A percentile compares a stretch with the other conserved stretches of the same genome.
These are phyloP conservation scores for Pulveroboletus sp. DNA, from an alignment of 768 basidiomycete genomes.

Conservation along the genomic window DNA sequence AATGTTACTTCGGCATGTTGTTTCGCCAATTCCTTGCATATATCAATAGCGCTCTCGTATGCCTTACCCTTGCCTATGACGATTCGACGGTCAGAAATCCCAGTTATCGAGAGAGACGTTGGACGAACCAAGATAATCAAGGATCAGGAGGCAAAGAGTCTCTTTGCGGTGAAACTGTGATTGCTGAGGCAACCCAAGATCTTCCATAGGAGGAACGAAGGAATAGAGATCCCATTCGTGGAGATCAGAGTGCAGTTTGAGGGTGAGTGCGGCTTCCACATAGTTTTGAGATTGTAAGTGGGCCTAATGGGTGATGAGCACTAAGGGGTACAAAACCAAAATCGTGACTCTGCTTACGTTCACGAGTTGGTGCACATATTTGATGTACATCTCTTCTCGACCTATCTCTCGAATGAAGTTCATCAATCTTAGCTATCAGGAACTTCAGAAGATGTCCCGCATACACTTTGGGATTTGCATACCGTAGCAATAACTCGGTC, in stretches of 20 bases:
- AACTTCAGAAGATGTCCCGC: constrained; percentile 6
- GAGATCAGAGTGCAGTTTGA: constrained; percentile 90
- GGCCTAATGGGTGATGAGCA: constrained; percentile 47
- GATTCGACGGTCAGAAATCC: background rate
- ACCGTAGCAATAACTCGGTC: constrained; percentile 92
- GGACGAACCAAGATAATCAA: constrained; percentile 82
- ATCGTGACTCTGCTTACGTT: constrained; percentile 48
- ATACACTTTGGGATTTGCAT: constrained; percentile 12
- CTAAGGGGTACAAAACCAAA: background rate
- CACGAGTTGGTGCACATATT: constrained; percentile 93
- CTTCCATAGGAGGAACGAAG: constrained; percentile 84
- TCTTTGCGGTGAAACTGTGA: constrained; percentile 94
- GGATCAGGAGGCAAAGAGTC: constrained; percentile 81
- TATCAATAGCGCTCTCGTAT: constrained; percentile 92
- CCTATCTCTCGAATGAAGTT: constrained; percentile 92
- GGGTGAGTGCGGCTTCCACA: constrained; percentile 87
- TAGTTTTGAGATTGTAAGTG: constrained; percentile 86
- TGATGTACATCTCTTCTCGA: constrained; percentile 89
- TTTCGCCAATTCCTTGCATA: constrained; percentile 84
- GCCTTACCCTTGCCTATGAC: constrained; percentile 85
- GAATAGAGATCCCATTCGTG: constrained; percentile 85
- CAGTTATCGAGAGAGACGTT: background rate
- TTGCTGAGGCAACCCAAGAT: constrained; percentile 84
- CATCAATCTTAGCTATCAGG: constrained; percentile 71
- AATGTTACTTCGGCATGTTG: constrained; percentile 89